Conservation (phyloP, 73 alveolate genomes). For the Tetrahymena elliotti region DNA sequence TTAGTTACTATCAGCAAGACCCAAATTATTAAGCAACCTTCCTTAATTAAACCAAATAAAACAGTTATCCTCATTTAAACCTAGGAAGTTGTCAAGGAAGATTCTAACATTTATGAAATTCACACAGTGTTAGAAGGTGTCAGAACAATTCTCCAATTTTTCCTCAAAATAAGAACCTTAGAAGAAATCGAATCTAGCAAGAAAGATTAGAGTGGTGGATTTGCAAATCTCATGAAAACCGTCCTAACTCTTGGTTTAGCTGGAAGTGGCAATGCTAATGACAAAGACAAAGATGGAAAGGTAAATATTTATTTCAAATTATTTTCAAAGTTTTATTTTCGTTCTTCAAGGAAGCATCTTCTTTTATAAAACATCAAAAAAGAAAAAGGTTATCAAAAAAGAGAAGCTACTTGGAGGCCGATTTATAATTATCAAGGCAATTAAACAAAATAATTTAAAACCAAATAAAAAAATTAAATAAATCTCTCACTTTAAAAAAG, state of each 20-base stretch:
- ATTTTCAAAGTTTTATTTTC: not conserved
- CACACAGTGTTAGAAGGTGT: slow-evolving; percentile 33
- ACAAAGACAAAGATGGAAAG: not conserved
- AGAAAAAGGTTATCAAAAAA: not conserved
- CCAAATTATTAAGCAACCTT: slow-evolving; percentile 3
- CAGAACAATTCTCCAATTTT: slow-evolving; percentile 28
- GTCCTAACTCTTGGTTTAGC: slow-evolving; percentile 29
- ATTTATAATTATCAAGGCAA: not conserved
- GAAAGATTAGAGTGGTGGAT: not conserved
- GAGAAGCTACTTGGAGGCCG: slow-evolving; percentile 1
- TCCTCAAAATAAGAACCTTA: slow-evolving; percentile 17
- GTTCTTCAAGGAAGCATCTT: not conserved
- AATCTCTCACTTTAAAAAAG: too few species aligned
- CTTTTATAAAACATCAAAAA: not conserved
- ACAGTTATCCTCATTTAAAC: not conserved
- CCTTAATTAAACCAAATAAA: not conserved
- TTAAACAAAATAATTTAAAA: not conserved
- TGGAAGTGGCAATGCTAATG: not conserved
- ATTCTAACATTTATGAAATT: slow-evolving; percentile 26
- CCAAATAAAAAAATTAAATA: too few species aligned
- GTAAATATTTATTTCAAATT: not conserved
- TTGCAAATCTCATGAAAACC: not conserved
- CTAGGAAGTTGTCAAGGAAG: slow-evolving; percentile 19
- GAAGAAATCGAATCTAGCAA: slow-evolving; percentile 26
- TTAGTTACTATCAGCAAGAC: not conserved